Conservation (phyloP, 805 yeast genomes). For the Diddensiella santjacobensis region DNA sequence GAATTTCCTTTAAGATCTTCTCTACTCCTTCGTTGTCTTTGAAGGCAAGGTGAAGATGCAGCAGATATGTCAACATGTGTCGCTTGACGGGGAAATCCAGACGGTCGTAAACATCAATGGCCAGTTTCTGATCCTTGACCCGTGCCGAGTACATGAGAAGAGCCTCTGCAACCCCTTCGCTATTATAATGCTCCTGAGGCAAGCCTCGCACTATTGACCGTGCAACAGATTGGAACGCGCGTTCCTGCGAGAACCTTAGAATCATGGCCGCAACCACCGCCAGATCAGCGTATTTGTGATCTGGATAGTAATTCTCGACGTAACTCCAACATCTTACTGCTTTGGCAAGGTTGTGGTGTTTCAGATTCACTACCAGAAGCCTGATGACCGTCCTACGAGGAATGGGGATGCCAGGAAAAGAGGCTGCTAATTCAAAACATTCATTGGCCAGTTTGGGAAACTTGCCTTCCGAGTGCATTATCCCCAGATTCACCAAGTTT, state of each 20-base stretch:
- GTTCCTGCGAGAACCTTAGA: conserved; percentile 18
- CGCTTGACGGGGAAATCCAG: conserved; percentile 18
- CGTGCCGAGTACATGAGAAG: conserved; percentile 22
- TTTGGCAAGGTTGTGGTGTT: conserved; percentile 1
- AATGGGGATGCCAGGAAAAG: conserved; percentile 12
- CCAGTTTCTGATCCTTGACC: conserved; percentile 15
- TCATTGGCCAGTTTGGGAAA: conserved; percentile 17
- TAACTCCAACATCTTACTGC: conserved; percentile 8
- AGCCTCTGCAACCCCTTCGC: conserved; percentile 23
- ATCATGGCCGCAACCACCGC: conserved; percentile 17
- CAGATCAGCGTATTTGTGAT: conserved; percentile 1
- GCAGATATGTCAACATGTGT: conserved; percentile 15
- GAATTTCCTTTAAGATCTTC: conserved; percentile 21
- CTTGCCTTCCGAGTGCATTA: conserved; percentile 6
- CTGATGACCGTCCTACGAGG: conserved; percentile 12
- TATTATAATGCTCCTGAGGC: conserved; percentile 15
- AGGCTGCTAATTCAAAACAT: conserved; percentile 3
- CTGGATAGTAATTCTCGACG: not conserved
- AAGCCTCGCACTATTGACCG: conserved; percentile 13
- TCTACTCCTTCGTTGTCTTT: conserved; percentile 23
- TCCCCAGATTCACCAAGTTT: conserved; percentile 9
- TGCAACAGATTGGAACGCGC: conserved; percentile 12
- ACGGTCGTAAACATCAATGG: conserved; percentile 14
- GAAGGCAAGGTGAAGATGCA: conserved; percentile 19
- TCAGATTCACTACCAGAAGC: conserved; percentile 14